These are phyloP conservation scores for Bifiguratus adelaidae DNA, from an alignment of 192 early-diverging fungal genomes.

Conservation along the genomic window DNA sequence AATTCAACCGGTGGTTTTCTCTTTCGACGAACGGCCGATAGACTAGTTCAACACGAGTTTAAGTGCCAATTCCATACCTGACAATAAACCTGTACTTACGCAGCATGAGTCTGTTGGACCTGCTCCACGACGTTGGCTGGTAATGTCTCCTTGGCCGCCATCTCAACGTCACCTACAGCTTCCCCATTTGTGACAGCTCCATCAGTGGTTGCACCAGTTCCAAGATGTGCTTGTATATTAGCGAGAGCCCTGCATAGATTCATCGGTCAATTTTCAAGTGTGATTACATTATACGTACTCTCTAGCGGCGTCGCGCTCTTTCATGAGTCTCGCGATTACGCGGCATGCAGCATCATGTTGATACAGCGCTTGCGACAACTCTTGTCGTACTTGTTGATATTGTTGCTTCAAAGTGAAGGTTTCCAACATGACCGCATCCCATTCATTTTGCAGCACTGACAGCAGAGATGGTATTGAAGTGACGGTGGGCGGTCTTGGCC, in stretches of 20 bases:
- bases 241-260: slow-evolving; percentile 32
- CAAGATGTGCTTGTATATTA: slow-evolving; percentile 48
- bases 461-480: slow-evolving; percentile 90
- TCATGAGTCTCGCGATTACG: slow-evolving; percentile 85
- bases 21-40: slow-evolving; percentile 64
- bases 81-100: slow-evolving; percentile 19
- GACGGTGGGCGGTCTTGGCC: slow-evolving; percentile 80
- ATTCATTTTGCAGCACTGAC: slow-evolving; percentile 87
- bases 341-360: slow-evolving; percentile 93
- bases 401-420: slow-evolving; percentile 87
- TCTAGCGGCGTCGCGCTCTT: slow-evolving; percentile 87
- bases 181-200: slow-evolving; percentile 10
- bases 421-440: slow-evolving; percentile 94
- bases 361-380: slow-evolving; percentile 89
- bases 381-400: slow-evolving; percentile 82
- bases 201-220: slow-evolving; percentile 20
- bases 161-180: slow-evolving; percentile 42
- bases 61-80: background rate
- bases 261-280: background rate
- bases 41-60: slow-evolving; percentile 28
- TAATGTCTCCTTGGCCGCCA: slow-evolving; percentile 14
- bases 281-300: slow-evolving; percentile 24
- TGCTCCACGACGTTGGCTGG: slow-evolving; percentile 34
- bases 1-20: slow-evolving; percentile 72
- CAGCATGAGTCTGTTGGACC: slow-evolving; percentile 33